phyloP scores from a whole-genome alignment of 345 rosid genomes.

The Hibiscus syriacus region DNA sequence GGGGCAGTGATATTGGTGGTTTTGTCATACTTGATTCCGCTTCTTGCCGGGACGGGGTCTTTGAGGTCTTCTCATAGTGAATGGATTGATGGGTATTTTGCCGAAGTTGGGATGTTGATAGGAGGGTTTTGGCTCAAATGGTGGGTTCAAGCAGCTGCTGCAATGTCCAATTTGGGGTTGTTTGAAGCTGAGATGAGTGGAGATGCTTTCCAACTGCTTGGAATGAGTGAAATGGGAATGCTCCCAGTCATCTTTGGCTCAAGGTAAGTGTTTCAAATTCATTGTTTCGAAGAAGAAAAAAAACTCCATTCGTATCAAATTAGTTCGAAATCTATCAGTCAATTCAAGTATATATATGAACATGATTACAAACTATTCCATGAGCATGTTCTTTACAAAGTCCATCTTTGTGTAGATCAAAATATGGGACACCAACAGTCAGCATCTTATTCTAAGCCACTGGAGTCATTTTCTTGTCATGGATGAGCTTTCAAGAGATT shows the following conservation, averaged over 20 bases:
- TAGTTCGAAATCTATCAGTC: too few species aligned
- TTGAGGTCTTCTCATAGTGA: constrained; percentile 37
- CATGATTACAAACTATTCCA: not conserved
- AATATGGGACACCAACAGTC: constrained; percentile 77
- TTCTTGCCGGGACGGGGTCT: constrained; percentile 82
- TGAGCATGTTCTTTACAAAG: not conserved
- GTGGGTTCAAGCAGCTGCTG: constrained; percentile 95
- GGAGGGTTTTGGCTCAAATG: constrained; percentile 86
- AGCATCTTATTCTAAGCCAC: constrained; percentile 84
- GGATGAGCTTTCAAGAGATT: constrained; percentile 93
- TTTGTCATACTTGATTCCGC: constrained; percentile 66
- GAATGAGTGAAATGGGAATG: constrained; percentile 92
- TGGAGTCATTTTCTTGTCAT: constrained; percentile 80
- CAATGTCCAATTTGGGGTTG: constrained; percentile 81
- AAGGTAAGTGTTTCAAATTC: constrained; percentile 31
- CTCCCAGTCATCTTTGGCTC: constrained; percentile 70
- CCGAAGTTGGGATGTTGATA: constrained; percentile 79
- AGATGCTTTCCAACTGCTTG: constrained; percentile 89
- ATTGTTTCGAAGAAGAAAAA: too few species aligned
- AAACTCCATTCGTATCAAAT: too few species aligned
- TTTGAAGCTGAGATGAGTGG: constrained; percentile 97
- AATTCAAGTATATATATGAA: not conserved
- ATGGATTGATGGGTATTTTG: constrained; percentile 92
- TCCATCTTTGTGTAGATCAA: constrained; percentile 42
- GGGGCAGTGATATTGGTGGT: constrained; percentile 78